These are phyloP conservation scores for Pyrenochaeta sp. DNA, from an alignment of 2,329 filamentous ascomycete species.

Conservation along the genomic window DNA sequence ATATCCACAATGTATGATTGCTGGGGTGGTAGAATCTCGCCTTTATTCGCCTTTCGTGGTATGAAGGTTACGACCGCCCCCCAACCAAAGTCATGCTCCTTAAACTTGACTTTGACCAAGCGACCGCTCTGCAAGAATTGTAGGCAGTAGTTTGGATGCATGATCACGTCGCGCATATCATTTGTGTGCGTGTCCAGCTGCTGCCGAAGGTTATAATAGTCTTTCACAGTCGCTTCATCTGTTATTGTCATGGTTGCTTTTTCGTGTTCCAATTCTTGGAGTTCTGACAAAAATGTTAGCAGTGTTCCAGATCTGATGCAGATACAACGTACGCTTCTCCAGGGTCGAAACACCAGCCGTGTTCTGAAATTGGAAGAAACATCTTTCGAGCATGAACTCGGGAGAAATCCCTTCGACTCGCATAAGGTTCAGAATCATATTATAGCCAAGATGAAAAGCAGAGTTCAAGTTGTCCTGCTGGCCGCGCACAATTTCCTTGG, in stretches of 20 bases:
- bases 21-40: slow-evolving; percentile 73
- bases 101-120: slow-evolving; percentile 83
- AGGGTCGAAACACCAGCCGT: slow-evolving; percentile 83
- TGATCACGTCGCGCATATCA: slow-evolving; percentile 91
- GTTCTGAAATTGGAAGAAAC: slow-evolving; percentile 98
- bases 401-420: slow-evolving; percentile 99
- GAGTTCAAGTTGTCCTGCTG: slow-evolving; percentile 98
- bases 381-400: slow-evolving; percentile 98
- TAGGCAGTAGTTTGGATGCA: slow-evolving; percentile 85
- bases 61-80: slow-evolving; percentile 83
- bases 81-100: slow-evolving; percentile 89
- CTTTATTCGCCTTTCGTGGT: slow-evolving; percentile 71
- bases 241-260: slow-evolving; percentile 77
- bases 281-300: slow-evolving; percentile 59
- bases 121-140: slow-evolving; percentile 89
- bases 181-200: slow-evolving; percentile 83
- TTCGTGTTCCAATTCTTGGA: slow-evolving; percentile 80
- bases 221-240: slow-evolving; percentile 87
- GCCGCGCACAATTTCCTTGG: slow-evolving; percentile 93
- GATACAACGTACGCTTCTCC: slow-evolving; percentile 67
- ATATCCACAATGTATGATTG: slow-evolving; percentile 86
- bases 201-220: slow-evolving; percentile 90
- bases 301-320: neutral
- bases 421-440: slow-evolving; percentile 97
- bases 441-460: slow-evolving; percentile 97